These are phyloP conservation scores for Proliferodiscus dingleyae DNA, from an alignment of 2,329 filamentous ascomycete genomes.

Conservation along the genomic window DNA sequence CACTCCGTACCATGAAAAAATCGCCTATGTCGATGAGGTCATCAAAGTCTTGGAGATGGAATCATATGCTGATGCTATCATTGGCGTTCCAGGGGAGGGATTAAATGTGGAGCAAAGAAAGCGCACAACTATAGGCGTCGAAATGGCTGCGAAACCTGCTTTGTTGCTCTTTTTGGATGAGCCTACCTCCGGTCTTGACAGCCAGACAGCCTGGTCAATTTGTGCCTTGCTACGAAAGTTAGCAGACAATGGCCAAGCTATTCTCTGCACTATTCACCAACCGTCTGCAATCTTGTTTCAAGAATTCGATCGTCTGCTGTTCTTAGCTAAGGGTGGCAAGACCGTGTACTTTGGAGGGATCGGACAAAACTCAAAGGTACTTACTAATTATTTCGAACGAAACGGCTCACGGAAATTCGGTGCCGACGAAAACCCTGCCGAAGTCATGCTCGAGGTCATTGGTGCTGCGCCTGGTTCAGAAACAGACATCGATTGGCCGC, in stretches of 20 bases:
- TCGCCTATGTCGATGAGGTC: constrained; percentile 83
- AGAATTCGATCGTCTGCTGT: constrained; percentile 77
- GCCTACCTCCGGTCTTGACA: constrained; percentile 89
- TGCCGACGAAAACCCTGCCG: constrained; percentile 68
- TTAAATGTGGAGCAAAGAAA: constrained; percentile 53
- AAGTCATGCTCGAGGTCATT: constrained; percentile 68
- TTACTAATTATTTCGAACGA: constrained; percentile 72
- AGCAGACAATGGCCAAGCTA: constrained; percentile 81
- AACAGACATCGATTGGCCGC: constrained; percentile 56
- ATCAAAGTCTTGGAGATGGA: constrained; percentile 89
- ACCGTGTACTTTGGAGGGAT: constrained; percentile 82
- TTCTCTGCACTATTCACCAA: constrained; percentile 97
- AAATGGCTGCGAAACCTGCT: constrained; percentile 85
- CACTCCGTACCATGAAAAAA: constrained; percentile 68
- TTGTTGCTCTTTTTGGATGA: constrained; percentile 91
- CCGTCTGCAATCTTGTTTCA: constrained; percentile 95
- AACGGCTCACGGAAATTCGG: constrained; percentile 64
- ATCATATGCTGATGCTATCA: constrained; percentile 82
- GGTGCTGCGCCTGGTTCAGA: constrained; percentile 61
- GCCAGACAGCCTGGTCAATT: constrained; percentile 91
- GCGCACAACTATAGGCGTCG: constrained; percentile 87
- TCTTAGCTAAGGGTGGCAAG: constrained; percentile 69
- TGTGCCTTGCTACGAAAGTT: constrained; percentile 83
- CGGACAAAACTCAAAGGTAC: constrained; percentile 61
- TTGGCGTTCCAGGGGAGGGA: constrained; percentile 78